Conservation (phyloP, 192 early-diverging fungal genomes). For the Blastocladiella britannica region DNA sequence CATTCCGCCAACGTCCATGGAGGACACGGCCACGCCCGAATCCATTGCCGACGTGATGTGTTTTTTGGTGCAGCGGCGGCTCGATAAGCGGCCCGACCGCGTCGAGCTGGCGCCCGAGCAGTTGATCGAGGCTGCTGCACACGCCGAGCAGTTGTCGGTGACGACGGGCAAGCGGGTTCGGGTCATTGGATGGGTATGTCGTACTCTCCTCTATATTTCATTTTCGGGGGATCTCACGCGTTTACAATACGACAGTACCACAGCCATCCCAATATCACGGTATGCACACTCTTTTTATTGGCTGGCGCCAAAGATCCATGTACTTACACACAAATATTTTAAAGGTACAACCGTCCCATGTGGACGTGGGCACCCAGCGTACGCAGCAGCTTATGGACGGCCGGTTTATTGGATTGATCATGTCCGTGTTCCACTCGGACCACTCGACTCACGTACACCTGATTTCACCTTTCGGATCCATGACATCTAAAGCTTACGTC, state of each 20-base stretch:
- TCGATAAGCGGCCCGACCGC: constrained; percentile 28
- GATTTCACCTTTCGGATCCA: too few relatives aligned
- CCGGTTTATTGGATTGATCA: constrained; percentile 26
- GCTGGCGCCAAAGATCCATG: background rate
- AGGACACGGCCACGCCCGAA: constrained; percentile 2
- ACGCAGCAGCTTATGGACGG: constrained; percentile 26
- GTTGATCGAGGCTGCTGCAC: constrained; percentile 20
- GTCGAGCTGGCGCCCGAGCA: constrained; percentile 29
- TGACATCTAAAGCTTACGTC: too few relatives aligned
- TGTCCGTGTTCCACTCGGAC: constrained; percentile 24
- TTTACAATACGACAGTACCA: constrained; percentile 16
- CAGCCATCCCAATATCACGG: constrained; percentile 31
- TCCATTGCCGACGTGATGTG: constrained; percentile 16
- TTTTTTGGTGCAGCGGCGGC: constrained; percentile 19
- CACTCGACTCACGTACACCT: too few relatives aligned
- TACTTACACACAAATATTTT: background rate
- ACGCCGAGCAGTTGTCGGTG: constrained; percentile 24
- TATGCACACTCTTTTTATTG: background rate
- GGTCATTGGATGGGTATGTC: constrained; percentile 27
- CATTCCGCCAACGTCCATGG: background rate
- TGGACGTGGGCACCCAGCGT: constrained; percentile 23
- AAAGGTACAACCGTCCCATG: background rate
- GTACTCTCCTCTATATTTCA: too few relatives aligned
- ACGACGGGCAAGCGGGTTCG: constrained; percentile 15
- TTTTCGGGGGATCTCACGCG: too few relatives aligned